Base-by-base conservation (phyloP, 2,329 filamentous ascomycete genomes). In the Berkeleyomyces rouxiae region DNA sequence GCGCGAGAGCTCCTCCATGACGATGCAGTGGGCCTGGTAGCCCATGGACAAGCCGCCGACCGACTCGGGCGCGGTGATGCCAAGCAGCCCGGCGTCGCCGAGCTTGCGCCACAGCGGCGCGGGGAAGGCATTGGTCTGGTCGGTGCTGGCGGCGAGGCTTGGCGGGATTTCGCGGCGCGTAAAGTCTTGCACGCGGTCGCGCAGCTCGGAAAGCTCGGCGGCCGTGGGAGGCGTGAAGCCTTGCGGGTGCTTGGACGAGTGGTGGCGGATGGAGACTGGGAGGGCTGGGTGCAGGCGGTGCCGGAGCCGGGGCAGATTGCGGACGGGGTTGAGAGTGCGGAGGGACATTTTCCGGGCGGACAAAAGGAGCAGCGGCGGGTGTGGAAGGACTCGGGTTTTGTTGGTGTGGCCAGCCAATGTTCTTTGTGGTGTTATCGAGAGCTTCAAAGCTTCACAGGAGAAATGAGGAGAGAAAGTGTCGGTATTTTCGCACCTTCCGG, bases 21-120 rank as follows among this genome's bases (percentile, higher is more conserved):
- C 90, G 5, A 96, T 78, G 71, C 90, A 95, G 75, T 99, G 93
- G 53, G 93, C 92, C 76, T 97, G 92, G 74, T 97, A 99, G 9
- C 93, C 93, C 84, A 97, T 86, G 1, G 80, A 88, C 55, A 97
- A 74, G 1, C 92, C 93, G 44, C 93, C 93, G 61, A 93, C 90
- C 63, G 90, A 86, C 74, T 96, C 90, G 70, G 96, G 89, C 16
- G 90, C 93, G 7, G 93, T 97, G 69, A 96, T 88, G 64, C 93
- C 93, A 37, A 97, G 80, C 68, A 97, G 87, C 5, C 88, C 93
- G 42, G 93, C 93, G 67, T 90, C 87, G 66, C 93, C 93, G 59
- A 99, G 78, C 75, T 96, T 96, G 72, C 80, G 79, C 93, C 93
- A 99, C 86, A 99, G 92, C 5, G 87, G 84, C 59, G 83, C 80